These are phyloP conservation scores for Aspergillus sclerotioniger DNA, from an alignment of 495 filamentous ascomycete genomes.

Conservation along the genomic window DNA sequence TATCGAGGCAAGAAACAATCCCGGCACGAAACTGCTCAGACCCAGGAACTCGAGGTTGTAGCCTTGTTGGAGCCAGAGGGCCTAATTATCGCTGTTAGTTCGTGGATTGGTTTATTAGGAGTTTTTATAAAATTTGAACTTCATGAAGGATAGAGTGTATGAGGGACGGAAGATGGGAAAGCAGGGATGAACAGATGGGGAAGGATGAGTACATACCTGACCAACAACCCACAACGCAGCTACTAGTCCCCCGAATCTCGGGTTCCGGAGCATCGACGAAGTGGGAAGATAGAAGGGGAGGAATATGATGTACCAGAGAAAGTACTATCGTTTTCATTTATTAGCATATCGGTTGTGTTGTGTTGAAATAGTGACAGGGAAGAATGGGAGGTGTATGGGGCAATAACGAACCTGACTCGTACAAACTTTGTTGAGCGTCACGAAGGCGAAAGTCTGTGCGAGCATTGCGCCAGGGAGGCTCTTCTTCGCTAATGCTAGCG, in stretches of 20 bases:
- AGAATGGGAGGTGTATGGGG: too few species aligned
- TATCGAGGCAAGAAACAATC: constrained; percentile 71
- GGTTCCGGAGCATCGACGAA: constrained; percentile 65
- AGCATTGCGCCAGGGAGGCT: constrained; percentile 84
- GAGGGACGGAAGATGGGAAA: too few species aligned
- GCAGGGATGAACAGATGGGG: too few species aligned
- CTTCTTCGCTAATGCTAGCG: constrained; percentile 76
- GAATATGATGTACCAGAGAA: constrained; percentile 94
- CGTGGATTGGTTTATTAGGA: too few species aligned
- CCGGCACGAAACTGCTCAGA: constrained; percentile 78
- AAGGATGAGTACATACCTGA: constrained; percentile 45
- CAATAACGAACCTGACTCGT: constrained; percentile 86
- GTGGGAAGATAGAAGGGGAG: constrained; percentile 85
- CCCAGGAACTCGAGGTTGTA: constrained; percentile 88
- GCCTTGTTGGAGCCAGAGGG: constrained; percentile 82
- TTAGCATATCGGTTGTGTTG: neutral
- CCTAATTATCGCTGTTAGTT: constrained; percentile 40
- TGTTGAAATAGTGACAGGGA: neutral
- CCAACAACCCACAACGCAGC: constrained; percentile 67
- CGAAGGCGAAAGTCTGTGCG: constrained; percentile 98
- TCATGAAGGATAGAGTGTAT: neutral
- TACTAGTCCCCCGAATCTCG: constrained; percentile 59
- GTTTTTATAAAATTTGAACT: too few species aligned
- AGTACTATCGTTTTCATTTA: constrained; percentile 61
- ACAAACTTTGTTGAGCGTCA: constrained; percentile 97